Evolutionary conservation across 441 rosid genomes (phyloP).

Genomic region (Corymbia calophylla): DNA sequence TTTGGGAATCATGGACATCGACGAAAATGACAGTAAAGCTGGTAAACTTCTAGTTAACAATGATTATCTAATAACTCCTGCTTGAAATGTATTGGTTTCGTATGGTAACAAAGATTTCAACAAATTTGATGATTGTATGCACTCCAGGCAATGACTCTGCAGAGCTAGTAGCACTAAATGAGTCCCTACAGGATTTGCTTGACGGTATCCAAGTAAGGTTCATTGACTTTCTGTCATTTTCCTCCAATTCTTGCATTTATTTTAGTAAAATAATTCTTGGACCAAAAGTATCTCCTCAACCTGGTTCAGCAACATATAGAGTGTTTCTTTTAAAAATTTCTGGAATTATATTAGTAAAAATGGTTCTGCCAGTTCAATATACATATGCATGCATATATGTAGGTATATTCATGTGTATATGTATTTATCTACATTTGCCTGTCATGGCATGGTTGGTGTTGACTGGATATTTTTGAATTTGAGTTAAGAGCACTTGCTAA

Average conservation of each 20-base stretch:
- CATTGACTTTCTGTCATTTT: background rate
- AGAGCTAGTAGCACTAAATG: conserved; percentile 68
- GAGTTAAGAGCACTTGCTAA: background rate
- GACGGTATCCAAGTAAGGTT: conserved; percentile 87
- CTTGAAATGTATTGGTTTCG: background rate
- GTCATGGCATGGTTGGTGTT: background rate
- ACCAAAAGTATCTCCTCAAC: background rate
- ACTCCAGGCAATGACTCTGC: conserved; percentile 59
- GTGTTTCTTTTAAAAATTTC: background rate
- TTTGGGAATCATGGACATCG: conserved; percentile 98
- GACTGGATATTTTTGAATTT: background rate
- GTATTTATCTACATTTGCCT: background rate
- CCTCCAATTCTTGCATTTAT: background rate
- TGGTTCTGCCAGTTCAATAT: background rate
- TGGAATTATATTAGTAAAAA: background rate
- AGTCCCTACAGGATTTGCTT: conserved; percentile 95
- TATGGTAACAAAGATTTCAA: background rate
- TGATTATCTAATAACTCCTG: background rate
- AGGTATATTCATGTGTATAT: background rate
- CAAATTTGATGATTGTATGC: conserved; percentile 4
- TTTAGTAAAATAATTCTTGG: background rate
- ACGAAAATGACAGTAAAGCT: conserved; percentile 71
- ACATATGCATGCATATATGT: background rate
- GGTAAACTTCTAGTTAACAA: conserved; percentile 29
- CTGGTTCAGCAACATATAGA: background rate